Evolutionary conservation across 495 filamentous ascomycete genomes (phyloP), one percentile per base, ranked within the genome.

Genomic region (Evansstolkia leycettana): DNA sequence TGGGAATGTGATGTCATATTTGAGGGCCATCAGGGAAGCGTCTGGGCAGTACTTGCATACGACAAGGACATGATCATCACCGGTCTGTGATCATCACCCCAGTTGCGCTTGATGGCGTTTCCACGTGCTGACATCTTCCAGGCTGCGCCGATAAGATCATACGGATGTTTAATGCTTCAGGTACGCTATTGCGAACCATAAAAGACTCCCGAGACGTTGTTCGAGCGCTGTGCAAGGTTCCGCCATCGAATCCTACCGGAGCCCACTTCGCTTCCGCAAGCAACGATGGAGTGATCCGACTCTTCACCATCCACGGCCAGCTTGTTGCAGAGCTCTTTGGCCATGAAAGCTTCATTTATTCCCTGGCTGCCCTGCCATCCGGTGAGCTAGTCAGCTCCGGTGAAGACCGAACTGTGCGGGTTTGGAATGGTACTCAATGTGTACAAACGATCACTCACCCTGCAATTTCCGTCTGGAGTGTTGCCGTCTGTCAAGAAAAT

Each of bases 371-470:
- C 15, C 58, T 88, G 10, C 83, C 90, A 1, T 78, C 78, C 0
- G 89, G 88, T 5, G 88, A 94, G 46, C 61, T 99, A 12, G 82
- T 89, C 28, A 95, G 88, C 54, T 77, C 84, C 2, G 84, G 85
- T 7, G 92, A 99, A 55, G 92, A 99, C 58, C 76, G 92, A 31
- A 94, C 92, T 7, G 73, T 89, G 12, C 68, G 84, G 33, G 67
- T 99, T 48, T 99, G 92, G 92, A 75, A 73, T 41, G 78, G 76
- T 25, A 73, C 57, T 12, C 65, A 87, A 32, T 95, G 88, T 50
- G 60, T 94, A 35, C 92, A 99, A 58, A 94, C 86, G 8, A 96
- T 99, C 39, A 94, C 88, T 3, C 92, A 94, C 52, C 92, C 92
- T 24, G 92, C 92, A 9, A 94, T 95, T 25, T 94, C 88, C 0